A percentile compares a stretch with the other conserved stretches of the same genome.
Evolutionary conservation across 73 alveolate genomes (phyloP).

Genomic region (Tetrahymena borealis): DNA sequence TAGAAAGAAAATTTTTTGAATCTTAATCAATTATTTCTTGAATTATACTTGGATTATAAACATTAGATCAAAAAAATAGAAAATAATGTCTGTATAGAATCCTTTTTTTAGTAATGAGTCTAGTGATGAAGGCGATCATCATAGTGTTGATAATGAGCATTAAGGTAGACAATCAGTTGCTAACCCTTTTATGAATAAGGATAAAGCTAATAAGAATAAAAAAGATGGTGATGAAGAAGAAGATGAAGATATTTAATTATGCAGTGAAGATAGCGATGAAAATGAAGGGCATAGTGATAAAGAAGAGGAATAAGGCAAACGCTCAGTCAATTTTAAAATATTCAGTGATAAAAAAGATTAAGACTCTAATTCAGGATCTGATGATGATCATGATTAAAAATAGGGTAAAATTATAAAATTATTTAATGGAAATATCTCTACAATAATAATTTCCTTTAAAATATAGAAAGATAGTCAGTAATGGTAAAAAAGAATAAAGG

Average conservation of each 20-base stretch:
- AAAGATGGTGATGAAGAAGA: not conserved
- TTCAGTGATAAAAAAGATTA: not conserved
- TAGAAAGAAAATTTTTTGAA: too few species aligned
- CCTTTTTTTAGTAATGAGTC: not conserved
- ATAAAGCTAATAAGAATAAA: not conserved
- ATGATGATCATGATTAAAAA: not conserved
- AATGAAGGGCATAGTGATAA: not conserved
- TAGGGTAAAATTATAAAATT: not conserved
- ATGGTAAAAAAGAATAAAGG: not conserved
- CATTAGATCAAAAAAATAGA: not conserved
- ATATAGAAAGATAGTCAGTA: not conserved
- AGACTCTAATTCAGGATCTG: not conserved
- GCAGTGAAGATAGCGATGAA: not conserved
- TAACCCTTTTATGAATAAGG: not conserved
- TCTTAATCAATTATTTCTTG: not conserved
- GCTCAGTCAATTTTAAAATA: not conserved
- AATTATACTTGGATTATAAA: not conserved
- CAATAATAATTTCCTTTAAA: not conserved
- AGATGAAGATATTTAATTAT: not conserved
- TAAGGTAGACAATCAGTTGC: not conserved
- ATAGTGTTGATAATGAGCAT: not conserved
- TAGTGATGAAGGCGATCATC: not conserved
- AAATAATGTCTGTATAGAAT: not conserved
- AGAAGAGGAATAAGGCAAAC: not conserved
- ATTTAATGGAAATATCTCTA: not conserved